Evolutionary conservation across 768 basidiomycete genomes (phyloP).

Genomic region (Trametes meyenii): DNA sequence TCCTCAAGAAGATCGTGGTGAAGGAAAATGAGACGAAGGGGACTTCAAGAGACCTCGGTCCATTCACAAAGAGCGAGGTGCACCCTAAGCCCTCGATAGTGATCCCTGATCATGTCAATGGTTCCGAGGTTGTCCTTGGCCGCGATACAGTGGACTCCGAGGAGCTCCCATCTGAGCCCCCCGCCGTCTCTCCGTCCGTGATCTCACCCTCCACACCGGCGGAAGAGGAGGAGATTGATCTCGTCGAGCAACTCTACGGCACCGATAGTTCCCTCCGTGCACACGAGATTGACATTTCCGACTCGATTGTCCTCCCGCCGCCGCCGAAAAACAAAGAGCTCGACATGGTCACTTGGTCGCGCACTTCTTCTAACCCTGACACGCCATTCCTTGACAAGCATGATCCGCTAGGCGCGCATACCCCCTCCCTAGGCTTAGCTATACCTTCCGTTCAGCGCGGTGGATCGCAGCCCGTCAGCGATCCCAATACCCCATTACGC

Average conservation of each 20-base stretch:
- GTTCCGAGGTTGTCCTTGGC: constrained; percentile 31
- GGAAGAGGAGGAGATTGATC: constrained; percentile 91
- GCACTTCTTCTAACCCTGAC: constrained; percentile 48
- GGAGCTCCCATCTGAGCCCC: constrained; percentile 18
- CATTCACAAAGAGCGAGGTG: constrained; percentile 28
- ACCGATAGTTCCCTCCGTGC: constrained; percentile 71
- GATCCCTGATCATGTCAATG: constrained; percentile 17
- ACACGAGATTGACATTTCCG: constrained; percentile 74
- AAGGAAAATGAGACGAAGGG: constrained; percentile 67
- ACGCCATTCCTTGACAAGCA: constrained; percentile 45
- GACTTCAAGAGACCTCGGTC: constrained; percentile 54
- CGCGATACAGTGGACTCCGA: constrained; percentile 27
- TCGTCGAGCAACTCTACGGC: constrained; percentile 96
- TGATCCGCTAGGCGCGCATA: constrained; percentile 22
- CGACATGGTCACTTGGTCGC: constrained; percentile 84
- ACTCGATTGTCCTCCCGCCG: constrained; percentile 81
- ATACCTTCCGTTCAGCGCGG: constrained; percentile 4
- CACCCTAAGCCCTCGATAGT: constrained; percentile 5
- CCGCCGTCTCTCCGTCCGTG: constrained; percentile 10
- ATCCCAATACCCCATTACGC: constrained; percentile 19
- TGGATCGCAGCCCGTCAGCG: neutral
- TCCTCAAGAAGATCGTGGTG: constrained; percentile 73
- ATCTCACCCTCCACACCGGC: constrained; percentile 19
- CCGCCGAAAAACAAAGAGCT: constrained; percentile 88
- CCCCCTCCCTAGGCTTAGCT: constrained; percentile 20